These are phyloP conservation scores for Sporothrix protearum DNA, from an alignment of 2,329 filamentous ascomycete genomes.

Conservation along the genomic window DNA sequence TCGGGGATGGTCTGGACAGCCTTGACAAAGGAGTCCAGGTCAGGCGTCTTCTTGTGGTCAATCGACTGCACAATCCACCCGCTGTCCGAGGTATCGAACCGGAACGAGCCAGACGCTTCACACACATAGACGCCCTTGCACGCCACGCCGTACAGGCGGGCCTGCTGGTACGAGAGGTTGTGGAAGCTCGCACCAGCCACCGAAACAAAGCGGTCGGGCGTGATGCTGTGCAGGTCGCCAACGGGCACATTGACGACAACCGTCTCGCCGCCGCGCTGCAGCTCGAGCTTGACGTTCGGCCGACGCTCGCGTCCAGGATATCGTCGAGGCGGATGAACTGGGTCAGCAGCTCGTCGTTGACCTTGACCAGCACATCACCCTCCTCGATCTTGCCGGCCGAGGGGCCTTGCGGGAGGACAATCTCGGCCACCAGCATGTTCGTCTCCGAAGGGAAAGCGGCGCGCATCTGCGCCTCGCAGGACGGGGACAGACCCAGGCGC, in stretches of 20 bases:
- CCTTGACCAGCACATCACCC: conserved; percentile 87
- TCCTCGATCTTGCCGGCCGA: conserved; percentile 85
- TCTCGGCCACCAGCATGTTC: conserved; percentile 95
- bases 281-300: conserved; percentile 69
- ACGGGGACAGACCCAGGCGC: conserved; percentile 74
- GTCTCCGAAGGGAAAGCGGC: conserved; percentile 86
- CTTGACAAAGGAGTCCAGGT: conserved; percentile 83
- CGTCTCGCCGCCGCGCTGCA: conserved; percentile 86
- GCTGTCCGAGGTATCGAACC: conserved; percentile 83
- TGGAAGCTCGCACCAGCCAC: conserved; percentile 95
- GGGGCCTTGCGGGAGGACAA: conserved; percentile 85
- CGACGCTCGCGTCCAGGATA: conserved; percentile 85
- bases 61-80: conserved; percentile 93
- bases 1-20: conserved; percentile 86
- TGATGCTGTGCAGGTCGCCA: conserved; percentile 88
- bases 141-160: conserved; percentile 89
- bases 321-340: conserved; percentile 90
- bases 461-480: conserved; percentile 83
- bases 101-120: conserved; percentile 91
- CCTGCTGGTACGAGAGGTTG: conserved; percentile 93
- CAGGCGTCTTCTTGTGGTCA: conserved; percentile 85
- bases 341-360: conserved; percentile 88
- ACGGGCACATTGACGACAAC: conserved; percentile 80
- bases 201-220: conserved; percentile 90
- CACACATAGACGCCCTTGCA: conserved; percentile 92